A percentile compares a stretch with the other conserved stretches of the same genome.
phyloP scores from a whole-genome alignment of 139 green algal species.

The Zygnema circumcarinatum region DNA sequence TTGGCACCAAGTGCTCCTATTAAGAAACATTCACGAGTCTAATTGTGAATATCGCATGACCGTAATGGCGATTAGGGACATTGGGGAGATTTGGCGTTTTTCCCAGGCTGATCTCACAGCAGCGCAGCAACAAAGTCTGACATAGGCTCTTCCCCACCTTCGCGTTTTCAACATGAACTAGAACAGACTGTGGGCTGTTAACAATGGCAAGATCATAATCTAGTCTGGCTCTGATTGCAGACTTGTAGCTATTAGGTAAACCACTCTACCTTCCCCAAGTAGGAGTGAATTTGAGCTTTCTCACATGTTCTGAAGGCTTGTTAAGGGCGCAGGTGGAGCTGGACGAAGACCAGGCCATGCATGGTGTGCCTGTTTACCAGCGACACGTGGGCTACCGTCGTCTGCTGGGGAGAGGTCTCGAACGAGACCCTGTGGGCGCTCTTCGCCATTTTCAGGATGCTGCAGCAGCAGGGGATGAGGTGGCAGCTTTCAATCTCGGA shows the following conservation, averaged over 20 bases:
- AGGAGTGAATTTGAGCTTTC: too few relatives aligned
- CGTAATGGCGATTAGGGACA: background rate
- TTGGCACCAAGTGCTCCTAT: background rate
- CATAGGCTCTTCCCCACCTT: too few relatives aligned
- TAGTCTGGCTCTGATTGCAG: too few relatives aligned
- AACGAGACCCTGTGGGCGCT: slow-evolving; percentile 65
- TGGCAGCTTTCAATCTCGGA: slow-evolving; percentile 73
- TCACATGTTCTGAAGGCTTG: too few relatives aligned
- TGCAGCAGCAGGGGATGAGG: slow-evolving; percentile 66
- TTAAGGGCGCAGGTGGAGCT: slow-evolving; percentile 35
- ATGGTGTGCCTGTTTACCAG: slow-evolving; percentile 38
- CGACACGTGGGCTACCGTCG: slow-evolving; percentile 69
- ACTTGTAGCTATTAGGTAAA: too few relatives aligned
- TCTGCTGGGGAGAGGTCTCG: slow-evolving; percentile 69
- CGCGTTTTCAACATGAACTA: too few relatives aligned
- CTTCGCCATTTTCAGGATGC: slow-evolving; percentile 68
- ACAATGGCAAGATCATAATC: too few relatives aligned
- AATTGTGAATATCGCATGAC: background rate
- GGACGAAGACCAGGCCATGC: slow-evolving; percentile 34
- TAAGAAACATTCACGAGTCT: background rate
- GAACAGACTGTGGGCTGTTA: too few relatives aligned
- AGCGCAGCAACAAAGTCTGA: too few relatives aligned
- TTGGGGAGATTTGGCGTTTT: too few relatives aligned
- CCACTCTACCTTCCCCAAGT: too few relatives aligned
- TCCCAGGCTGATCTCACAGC: too few relatives aligned